A percentile compares a stretch with the other conserved stretches of the same genome.
phyloP scores from a whole-genome alignment of 2,329 filamentous ascomycete species.

The Pseudocercospora crystallina region DNA sequence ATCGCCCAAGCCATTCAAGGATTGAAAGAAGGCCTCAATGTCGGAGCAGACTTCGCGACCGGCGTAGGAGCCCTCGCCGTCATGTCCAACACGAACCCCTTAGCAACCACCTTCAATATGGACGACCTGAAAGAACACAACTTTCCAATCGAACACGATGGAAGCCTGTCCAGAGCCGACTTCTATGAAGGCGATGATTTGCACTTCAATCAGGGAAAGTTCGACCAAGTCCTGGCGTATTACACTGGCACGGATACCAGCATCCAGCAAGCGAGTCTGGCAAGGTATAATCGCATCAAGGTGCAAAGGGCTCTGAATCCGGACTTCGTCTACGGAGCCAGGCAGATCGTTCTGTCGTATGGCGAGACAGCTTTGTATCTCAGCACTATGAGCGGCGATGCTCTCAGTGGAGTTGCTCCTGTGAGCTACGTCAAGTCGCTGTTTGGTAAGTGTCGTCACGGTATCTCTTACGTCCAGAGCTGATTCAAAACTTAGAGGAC shows the following conservation, averaged over 20 bases:
- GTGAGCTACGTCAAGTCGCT: slow-evolving; percentile 17
- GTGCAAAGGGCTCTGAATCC: slow-evolving; percentile 4
- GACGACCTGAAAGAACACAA: slow-evolving; percentile 31
- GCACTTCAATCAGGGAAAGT: slow-evolving; percentile 35
- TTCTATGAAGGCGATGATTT: slow-evolving; percentile 36
- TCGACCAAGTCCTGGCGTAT: slow-evolving; percentile 26
- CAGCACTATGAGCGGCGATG: slow-evolving; percentile 10
- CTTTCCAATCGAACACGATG: slow-evolving; percentile 40
- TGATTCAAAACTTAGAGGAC: slow-evolving; percentile 21
- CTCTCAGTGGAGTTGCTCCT: slow-evolving; percentile 10
- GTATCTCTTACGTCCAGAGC: not conserved
- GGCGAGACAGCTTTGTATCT: slow-evolving; percentile 12
- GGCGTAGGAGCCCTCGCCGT: slow-evolving; percentile 22
- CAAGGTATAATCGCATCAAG: slow-evolving; percentile 1
- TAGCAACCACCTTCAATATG: slow-evolving; percentile 23
- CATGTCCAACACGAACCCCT: slow-evolving; percentile 20
- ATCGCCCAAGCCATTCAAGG: not conserved
- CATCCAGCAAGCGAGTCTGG: not conserved
- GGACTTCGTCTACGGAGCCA: slow-evolving; percentile 8
- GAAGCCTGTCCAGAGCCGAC: slow-evolving; percentile 34
- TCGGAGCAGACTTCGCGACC: slow-evolving; percentile 28
- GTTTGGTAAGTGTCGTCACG: slow-evolving; percentile 11
- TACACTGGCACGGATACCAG: slow-evolving; percentile 21
- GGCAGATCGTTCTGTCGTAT: slow-evolving; percentile 7
- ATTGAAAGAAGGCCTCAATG: slow-evolving; percentile 16